phyloP scores from a whole-genome alignment of 805 yeast genomes.

The Zygosaccharomyces bisporus region DNA sequence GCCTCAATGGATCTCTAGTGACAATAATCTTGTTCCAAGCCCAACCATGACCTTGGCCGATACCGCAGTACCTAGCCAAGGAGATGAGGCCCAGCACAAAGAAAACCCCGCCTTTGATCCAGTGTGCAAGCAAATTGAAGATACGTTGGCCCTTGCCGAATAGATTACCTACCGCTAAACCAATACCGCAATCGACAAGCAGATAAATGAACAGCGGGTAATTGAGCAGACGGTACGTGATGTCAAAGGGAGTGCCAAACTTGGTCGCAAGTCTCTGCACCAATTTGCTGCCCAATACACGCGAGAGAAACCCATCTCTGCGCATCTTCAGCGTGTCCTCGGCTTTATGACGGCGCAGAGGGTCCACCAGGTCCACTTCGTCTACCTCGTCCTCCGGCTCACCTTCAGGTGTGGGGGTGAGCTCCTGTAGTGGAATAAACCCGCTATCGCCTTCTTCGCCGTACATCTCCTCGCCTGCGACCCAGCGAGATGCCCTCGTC shows the following conservation, averaged over 20 bases:
- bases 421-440: conserved; percentile 32
- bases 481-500: conserved; percentile 40
- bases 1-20: conserved; percentile 22
- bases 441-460: conserved; percentile 24
- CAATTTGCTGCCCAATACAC: conserved; percentile 35
- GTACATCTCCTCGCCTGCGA: conserved; percentile 25
- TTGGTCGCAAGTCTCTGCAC: conserved; percentile 24
- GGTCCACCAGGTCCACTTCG: conserved; percentile 9
- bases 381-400: conserved; percentile 10
- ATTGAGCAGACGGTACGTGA: conserved; percentile 51
- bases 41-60: conserved; percentile 71
- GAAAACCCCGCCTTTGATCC: conserved; percentile 93
- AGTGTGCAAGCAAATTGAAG: conserved; percentile 86
- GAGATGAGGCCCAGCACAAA: conserved; percentile 69
- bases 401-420: conserved; percentile 7
- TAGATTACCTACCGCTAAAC: conserved; percentile 59
- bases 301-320: conserved; percentile 37
- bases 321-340: conserved; percentile 14
- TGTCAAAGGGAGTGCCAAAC: conserved; percentile 26
- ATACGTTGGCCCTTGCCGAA: conserved; percentile 65
- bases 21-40: conserved; percentile 72
- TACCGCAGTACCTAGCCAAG: conserved; percentile 86
- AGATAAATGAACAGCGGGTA: conserved; percentile 63
- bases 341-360: conserved; percentile 12
- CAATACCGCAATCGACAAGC: conserved; percentile 51